phyloP scores from a whole-genome alignment of 164 flowering plant genomes.

The Chimonanthus praecox region DNA sequence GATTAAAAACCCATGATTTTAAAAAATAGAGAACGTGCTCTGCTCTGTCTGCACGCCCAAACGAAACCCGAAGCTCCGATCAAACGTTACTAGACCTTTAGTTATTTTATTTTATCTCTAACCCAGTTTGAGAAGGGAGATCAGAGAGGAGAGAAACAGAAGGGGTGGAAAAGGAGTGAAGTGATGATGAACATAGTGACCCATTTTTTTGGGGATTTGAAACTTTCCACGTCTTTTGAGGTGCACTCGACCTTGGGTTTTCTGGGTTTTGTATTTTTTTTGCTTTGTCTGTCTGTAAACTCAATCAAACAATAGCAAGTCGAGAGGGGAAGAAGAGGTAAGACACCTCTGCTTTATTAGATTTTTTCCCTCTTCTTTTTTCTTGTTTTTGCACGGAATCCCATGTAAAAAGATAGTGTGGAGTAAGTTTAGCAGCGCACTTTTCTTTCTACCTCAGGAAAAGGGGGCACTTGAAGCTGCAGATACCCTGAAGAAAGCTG shows the following conservation, averaged over 20 bases:
- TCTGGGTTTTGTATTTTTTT: constrained; percentile 1
- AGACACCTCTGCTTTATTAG: background rate
- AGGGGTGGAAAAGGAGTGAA: background rate
- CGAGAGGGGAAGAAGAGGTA: background rate
- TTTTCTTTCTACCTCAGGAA: constrained; percentile 10
- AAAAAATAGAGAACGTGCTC: constrained; percentile 33
- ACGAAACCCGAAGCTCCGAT: constrained; percentile 24
- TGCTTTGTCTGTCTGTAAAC: constrained; percentile 3
- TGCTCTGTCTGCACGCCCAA: constrained; percentile 25
- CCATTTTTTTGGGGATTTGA: constrained; percentile 23
- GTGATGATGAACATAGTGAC: constrained; percentile 9
- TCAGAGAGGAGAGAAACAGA: background rate
- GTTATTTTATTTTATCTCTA: constrained; percentile 1
- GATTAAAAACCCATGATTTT: constrained; percentile 6
- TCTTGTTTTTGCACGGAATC: constrained; percentile 9
- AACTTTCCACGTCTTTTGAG: constrained; percentile 33
- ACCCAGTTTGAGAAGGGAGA: background rate
- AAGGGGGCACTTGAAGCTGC: constrained; percentile 11
- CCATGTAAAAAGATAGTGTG: constrained; percentile 16
- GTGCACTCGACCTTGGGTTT: constrained; percentile 25
- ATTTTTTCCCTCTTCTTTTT: background rate
- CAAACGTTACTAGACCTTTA: constrained; percentile 8
- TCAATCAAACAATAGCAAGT: background rate
- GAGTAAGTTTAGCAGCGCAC: constrained; percentile 5
- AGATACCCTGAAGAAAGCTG: constrained; percentile 17